phyloP scores from a whole-genome alignment of 768 basidiomycete genomes.

The Collybia sordida region DNA sequence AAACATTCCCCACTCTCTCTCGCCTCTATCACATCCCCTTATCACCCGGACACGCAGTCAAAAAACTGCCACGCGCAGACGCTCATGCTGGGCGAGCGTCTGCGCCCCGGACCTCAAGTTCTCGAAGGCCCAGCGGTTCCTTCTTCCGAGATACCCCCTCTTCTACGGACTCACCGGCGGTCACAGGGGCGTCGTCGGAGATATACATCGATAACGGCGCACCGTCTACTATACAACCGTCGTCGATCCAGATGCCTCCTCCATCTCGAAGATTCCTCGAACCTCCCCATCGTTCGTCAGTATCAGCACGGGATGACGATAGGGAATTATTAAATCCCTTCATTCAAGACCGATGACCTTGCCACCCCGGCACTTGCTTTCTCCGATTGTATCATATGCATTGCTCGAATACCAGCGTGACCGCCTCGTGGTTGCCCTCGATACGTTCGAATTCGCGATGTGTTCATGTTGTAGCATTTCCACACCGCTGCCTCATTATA shows the following conservation, averaged over 20 bases:
- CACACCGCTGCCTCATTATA: neutral
- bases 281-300: conserved; percentile 20
- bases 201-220: conserved; percentile 23
- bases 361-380: neutral
- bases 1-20: conserved; percentile 37
- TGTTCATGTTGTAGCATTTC: neutral
- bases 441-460: conserved; percentile 1
- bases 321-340: conserved; percentile 28
- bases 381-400: conserved; percentile 6
- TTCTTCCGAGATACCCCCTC: conserved; percentile 22
- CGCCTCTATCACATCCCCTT: conserved; percentile 41
- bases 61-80: conserved; percentile 83
- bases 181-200: conserved; percentile 19
- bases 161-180: conserved; percentile 7
- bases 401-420: neutral
- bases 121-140: conserved; percentile 41
- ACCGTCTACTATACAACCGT: conserved; percentile 24
- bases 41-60: conserved; percentile 44
- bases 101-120: conserved; percentile 53
- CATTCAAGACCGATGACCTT: conserved; percentile 20
- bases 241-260: conserved; percentile 30
- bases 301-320: conserved; percentile 33
- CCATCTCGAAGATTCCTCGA: conserved; percentile 36
- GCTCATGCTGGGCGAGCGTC: conserved; percentile 76
- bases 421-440: neutral